A percentile compares a stretch with the other conserved stretches of the same genome.
phyloP scores from a whole-genome alignment of 176 grass and related monocot species.

The Paspalum vaginatum region DNA sequence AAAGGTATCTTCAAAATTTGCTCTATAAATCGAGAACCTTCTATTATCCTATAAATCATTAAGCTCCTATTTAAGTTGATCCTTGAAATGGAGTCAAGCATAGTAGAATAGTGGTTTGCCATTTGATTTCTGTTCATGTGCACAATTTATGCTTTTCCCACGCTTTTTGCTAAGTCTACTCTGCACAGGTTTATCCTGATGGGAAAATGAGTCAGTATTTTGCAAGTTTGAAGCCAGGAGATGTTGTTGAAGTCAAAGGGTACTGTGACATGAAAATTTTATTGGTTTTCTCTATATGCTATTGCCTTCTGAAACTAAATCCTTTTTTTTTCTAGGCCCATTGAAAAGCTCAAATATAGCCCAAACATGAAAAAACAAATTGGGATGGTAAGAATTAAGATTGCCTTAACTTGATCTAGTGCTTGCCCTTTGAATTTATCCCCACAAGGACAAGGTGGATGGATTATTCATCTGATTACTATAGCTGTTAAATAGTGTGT shows the following conservation, averaged over 20 bases:
- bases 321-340: conserved; percentile 65
- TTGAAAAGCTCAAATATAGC: conserved; percentile 97
- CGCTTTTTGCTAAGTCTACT: conserved; percentile 23
- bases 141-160: not conserved
- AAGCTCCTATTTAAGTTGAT: conserved; percentile 3
- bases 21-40: conserved; percentile 9
- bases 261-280: conserved; percentile 41
- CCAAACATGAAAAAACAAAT: conserved; percentile 99
- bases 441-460: not conserved
- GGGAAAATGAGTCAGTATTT: conserved; percentile 98
- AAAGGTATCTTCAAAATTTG: conserved; percentile 62
- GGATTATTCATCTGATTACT: not conserved
- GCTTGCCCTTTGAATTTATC: conserved; percentile 2
- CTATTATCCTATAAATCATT: not conserved
- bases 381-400: conserved; percentile 88
- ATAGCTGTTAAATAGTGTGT: conserved; percentile 17
- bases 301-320: conserved; percentile 32
- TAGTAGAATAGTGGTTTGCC: not conserved
- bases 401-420: conserved; percentile 8
- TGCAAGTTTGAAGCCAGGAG: conserved; percentile 84
- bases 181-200: conserved; percentile 85
- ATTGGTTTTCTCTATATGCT: not conserved
- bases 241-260: conserved; percentile 97
- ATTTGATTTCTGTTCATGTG: conserved; percentile 31
- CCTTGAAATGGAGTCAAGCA: not conserved